A percentile compares a stretch with the other conserved stretches of the same genome.
Conservation (phyloP, 495 filamentous ascomycete genomes). For the Trichoderma virens region DNA sequence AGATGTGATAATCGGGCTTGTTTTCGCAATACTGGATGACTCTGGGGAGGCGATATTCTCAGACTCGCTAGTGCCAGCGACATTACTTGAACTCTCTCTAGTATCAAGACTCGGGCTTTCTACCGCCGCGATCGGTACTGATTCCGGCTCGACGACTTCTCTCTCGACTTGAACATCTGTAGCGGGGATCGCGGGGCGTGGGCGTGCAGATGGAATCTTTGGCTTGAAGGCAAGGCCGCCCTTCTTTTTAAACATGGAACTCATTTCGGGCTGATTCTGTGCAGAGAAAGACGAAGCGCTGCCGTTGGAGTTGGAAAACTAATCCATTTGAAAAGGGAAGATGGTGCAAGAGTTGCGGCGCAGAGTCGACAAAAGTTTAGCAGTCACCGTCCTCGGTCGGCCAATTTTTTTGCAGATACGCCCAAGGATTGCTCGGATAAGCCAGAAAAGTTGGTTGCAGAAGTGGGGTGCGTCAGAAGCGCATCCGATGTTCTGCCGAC, state of each 20-base stretch:
- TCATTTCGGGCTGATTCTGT: slow-evolving; percentile 17
- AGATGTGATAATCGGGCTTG: neutral
- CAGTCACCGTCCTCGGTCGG: neutral
- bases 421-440: neutral
- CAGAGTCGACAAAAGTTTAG: too few species aligned
- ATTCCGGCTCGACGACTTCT: neutral
- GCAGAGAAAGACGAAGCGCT: neutral
- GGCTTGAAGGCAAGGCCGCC: slow-evolving; percentile 23
- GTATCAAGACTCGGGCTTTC: neutral
- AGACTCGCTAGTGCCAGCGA: neutral
- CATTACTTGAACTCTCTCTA: neutral
- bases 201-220: slow-evolving; percentile 13
- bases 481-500: neutral
- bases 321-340: neutral
- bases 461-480: slow-evolving; percentile 1
- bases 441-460: neutral
- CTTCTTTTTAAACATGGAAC: slow-evolving; percentile 40
- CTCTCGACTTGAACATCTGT: neutral
- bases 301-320: neutral
- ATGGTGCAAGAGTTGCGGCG: neutral
- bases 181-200: slow-evolving; percentile 10
- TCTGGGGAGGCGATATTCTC: neutral
- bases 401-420: neutral
- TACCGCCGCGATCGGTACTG: neutral
- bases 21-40: neutral